These are phyloP conservation scores for Chlamydomonas reinhardtii DNA, from an alignment of 163 green algal genomes.

Conservation along the genomic window DNA sequence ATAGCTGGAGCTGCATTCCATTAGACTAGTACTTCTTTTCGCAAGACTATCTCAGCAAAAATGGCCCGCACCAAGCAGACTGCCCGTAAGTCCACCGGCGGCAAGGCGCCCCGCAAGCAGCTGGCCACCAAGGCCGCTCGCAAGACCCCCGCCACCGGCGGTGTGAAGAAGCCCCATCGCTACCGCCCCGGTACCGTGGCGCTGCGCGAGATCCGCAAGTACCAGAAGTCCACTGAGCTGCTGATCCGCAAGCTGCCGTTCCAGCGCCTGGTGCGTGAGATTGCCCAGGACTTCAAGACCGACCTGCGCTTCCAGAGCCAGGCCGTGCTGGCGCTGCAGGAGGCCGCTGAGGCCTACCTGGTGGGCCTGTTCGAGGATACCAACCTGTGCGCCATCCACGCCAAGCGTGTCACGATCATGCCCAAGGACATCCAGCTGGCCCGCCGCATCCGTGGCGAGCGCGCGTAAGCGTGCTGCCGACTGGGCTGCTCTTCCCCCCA, in stretches of 20 bases:
- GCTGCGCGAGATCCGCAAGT: constrained; percentile 96
- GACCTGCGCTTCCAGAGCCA: constrained; percentile 86
- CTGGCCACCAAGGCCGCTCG: constrained; percentile 86
- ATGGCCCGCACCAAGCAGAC: constrained; percentile 87
- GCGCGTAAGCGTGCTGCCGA: constrained; percentile 57
- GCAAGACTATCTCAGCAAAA: too few species aligned
- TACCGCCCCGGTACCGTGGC: constrained; percentile 92
- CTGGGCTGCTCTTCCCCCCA: too few species aligned
- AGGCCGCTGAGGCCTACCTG: constrained; percentile 84
- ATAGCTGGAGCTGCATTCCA: too few species aligned
- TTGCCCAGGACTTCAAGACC: constrained; percentile 97
- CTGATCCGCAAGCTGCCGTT: constrained; percentile 98
- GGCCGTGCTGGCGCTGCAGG: constrained; percentile 48
- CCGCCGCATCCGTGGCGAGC: constrained; percentile 90
- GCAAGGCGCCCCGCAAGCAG: constrained; percentile 94
- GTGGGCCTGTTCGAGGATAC: constrained; percentile 65
- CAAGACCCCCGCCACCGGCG: constrained; percentile 86
- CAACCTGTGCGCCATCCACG: constrained; percentile 87
- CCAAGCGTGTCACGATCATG: constrained; percentile 98
- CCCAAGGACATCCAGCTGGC: constrained; percentile 98
- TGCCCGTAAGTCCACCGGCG: constrained; percentile 90
- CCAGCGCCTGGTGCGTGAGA: constrained; percentile 96
- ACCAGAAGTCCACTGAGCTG: constrained; percentile 96
- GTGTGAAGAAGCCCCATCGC: constrained; percentile 91
- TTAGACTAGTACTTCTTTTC: too few species aligned